These are phyloP conservation scores for Pilobolus umbonatus DNA, from an alignment of 192 early-diverging fungal species.

Conservation along the genomic window DNA sequence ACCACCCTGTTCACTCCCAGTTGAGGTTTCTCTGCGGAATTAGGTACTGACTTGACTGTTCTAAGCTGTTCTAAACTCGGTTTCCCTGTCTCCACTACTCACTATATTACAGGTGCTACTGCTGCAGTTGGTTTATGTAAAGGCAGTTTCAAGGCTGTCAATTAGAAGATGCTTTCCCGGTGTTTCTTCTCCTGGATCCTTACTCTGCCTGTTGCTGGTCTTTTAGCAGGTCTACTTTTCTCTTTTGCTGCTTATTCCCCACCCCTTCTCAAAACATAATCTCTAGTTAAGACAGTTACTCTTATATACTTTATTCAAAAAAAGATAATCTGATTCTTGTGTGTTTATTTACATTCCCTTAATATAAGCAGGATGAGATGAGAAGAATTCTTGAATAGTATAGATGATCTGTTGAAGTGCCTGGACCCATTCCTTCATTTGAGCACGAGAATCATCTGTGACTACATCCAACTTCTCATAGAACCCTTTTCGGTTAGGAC, in stretches of 20 bases:
- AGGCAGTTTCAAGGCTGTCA: slow-evolving; percentile 51
- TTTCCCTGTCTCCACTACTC: slow-evolving; percentile 80
- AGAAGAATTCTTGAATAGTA: slow-evolving; percentile 60
- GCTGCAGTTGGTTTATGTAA: slow-evolving; percentile 71
- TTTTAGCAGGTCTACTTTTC: slow-evolving; percentile 62
- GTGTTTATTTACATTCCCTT: slow-evolving; percentile 37
- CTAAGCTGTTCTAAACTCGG: slow-evolving; percentile 73
- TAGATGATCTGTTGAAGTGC: slow-evolving; percentile 72
- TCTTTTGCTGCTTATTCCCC: slow-evolving; percentile 57
- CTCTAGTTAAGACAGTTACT: no score
- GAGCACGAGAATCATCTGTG: slow-evolving; percentile 48
- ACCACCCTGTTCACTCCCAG: slow-evolving; percentile 78
- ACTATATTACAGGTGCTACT: slow-evolving; percentile 81
- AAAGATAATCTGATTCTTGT: no score
- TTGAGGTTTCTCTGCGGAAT: slow-evolving; percentile 74
- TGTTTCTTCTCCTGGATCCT: slow-evolving; percentile 69
- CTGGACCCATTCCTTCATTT: slow-evolving; percentile 65
- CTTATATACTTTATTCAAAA: no score
- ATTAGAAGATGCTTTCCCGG: slow-evolving; percentile 68
- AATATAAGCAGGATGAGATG: slow-evolving; percentile 29
- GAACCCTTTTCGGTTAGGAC: slow-evolving; percentile 85
- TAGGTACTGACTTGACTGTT: slow-evolving; percentile 74
- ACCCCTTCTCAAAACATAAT: slow-evolving; percentile 2
- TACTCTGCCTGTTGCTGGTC: slow-evolving; percentile 69
- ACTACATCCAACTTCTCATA: slow-evolving; percentile 76